Evolutionary conservation across 2,329 filamentous ascomycete species (phyloP), one percentile per base, ranked within the genome.

Genomic region (Didymellaceae sp.): DNA sequence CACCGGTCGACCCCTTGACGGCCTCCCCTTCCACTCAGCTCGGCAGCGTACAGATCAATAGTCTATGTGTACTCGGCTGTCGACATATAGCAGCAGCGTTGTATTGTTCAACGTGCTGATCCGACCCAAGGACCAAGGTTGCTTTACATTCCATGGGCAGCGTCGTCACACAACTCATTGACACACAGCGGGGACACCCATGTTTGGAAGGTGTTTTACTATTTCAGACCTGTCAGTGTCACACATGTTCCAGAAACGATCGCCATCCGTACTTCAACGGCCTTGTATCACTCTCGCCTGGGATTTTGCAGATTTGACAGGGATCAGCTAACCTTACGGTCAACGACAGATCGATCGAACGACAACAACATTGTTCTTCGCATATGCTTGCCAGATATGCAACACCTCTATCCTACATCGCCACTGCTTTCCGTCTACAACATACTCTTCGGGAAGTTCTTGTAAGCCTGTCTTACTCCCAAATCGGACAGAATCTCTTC

Each of bases 401-500:
- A 32, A 43, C 45, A 9, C 32, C 39, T 49, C 43, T 53, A 47
- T 53, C 49, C 49, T 53, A 54, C 45, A 54, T 34, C 9, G 14
- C 14, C 21, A 14, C 47, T 47, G 39, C 31, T 33, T 42, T 30
- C n/a, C 5, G 39, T 44, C 54, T 85, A 94, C 71, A 95, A 71
- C 82, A 89, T 91, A 20, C 88, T 84, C 77, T 93, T 93, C 22
- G 91, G 91, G 79, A 96, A 92, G 59, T 84, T 82, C 73, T 87
- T 89, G 80, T 94, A 86, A 17, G 90, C 91, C 75, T 95, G 90
- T 58, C 90, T 80, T 1, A 95, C 90, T 7, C 90, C 90, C 45
- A 95, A 72, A 74, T 95, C 91, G 5, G 82, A 88, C 51, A 95
- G 71, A 52, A 95, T 86, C 77, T 95, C 90, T 74, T 95, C 90